A percentile compares a stretch with the other conserved stretches of the same genome.
These are phyloP conservation scores for Byssochlamys sp. DNA, from an alignment of 2,329 filamentous ascomycete genomes.

Conservation along the genomic window DNA sequence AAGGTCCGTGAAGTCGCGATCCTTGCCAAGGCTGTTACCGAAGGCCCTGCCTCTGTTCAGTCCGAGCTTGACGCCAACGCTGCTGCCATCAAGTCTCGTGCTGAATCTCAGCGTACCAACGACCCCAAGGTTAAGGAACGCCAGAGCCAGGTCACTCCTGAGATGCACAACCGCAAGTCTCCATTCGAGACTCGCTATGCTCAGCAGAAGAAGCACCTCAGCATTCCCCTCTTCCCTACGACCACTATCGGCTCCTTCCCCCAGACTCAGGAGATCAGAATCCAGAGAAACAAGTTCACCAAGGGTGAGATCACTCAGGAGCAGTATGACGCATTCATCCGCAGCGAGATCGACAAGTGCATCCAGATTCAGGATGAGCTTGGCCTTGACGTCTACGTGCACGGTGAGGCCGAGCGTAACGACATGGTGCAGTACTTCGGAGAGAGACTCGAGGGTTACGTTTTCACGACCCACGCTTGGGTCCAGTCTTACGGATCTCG, in stretches of 20 bases:
- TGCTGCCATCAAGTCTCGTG: conserved; percentile 82
- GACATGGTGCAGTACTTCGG: conserved; percentile 99
- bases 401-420: conserved; percentile 98
- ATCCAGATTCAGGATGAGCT: conserved; percentile 98
- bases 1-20: conserved; percentile 83
- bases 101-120: conserved; percentile 90
- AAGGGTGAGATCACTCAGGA: conserved; percentile 89
- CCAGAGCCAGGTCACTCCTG: conserved; percentile 72
- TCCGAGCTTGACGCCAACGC: conserved; percentile 92
- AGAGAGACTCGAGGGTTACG: conserved; percentile 90
- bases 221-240: conserved; percentile 92
- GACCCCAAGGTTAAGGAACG: conserved; percentile 94
- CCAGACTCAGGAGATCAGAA: conserved; percentile 96
- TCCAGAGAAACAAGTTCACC: conserved; percentile 95
- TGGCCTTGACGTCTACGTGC: conserved; percentile 89
- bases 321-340: conserved; percentile 97
- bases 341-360: conserved; percentile 93
- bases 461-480: conserved; percentile 98
- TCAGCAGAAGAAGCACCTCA: conserved; percentile 83
- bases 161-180: conserved; percentile 87
- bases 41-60: conserved; percentile 76
- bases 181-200: conserved; percentile 75
- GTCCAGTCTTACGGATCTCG: conserved; percentile 97
- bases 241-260: conserved; percentile 99
- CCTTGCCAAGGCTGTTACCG: conserved; percentile 93